Percentiles rank a stretch among this genome's conserved stretches.
Evolutionary conservation across 139 green algal genomes (phyloP).

Genomic region (Coccomyxa sp.): DNA sequence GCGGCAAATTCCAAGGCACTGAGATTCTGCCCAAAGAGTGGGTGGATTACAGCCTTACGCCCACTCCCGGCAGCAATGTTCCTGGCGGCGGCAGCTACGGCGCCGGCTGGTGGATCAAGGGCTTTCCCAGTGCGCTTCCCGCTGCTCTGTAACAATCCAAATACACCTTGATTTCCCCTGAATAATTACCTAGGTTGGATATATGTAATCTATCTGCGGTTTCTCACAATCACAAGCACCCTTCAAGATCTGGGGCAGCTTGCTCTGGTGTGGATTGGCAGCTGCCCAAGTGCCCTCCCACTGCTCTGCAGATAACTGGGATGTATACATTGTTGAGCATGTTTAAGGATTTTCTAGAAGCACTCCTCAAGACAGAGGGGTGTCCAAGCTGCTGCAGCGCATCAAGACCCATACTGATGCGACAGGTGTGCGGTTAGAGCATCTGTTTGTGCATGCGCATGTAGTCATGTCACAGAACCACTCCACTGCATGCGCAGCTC

Average conservation of each 20-base stretch:
- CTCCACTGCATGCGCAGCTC: too few species aligned
- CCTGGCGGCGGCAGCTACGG: background rate
- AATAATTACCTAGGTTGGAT: background rate
- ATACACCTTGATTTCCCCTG: background rate
- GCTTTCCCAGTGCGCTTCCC: background rate
- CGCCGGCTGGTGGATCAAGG: background rate
- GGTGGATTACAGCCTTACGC: background rate
- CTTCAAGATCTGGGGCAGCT: background rate
- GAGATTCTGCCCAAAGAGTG: background rate
- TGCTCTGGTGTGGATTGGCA: too few species aligned
- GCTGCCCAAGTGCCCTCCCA: too few species aligned
- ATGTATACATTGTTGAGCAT: too few species aligned
- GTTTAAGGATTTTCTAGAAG: too few species aligned
- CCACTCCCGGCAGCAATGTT: background rate
- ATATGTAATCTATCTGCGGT: background rate
- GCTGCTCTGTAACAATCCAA: background rate
- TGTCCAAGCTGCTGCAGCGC: too few species aligned
- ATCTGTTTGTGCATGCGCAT: too few species aligned
- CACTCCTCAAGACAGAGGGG: too few species aligned
- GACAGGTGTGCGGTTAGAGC: too few species aligned
- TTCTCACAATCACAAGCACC: background rate
- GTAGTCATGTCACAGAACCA: too few species aligned
- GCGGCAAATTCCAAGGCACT: background rate
- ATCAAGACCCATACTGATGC: too few species aligned
- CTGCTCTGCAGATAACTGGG: too few species aligned